Evolutionary conservation across 208 protist genomes (phyloP).

Genomic region (Porcisia hertigi): DNA sequence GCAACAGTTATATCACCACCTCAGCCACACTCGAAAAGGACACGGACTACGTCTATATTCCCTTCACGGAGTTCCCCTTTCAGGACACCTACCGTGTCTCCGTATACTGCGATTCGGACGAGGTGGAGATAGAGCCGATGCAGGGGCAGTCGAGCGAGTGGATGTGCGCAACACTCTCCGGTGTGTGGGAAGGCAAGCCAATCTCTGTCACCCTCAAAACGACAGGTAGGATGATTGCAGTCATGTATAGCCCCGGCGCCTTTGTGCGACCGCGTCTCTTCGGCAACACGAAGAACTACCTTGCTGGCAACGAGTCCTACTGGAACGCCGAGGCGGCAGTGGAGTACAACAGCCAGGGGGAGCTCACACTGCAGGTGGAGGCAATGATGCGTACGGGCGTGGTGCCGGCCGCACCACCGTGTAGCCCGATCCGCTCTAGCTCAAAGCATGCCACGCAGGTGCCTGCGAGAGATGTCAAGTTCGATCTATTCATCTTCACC

Average conservation of each 20-base stretch:
- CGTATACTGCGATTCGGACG: conserved; percentile 88
- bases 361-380: conserved; percentile 70
- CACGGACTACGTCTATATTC: conserved; percentile 85
- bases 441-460: conserved; percentile 35
- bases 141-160: conserved; percentile 53
- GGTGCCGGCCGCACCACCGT: neutral
- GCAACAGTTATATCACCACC: conserved; percentile 89
- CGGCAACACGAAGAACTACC: conserved; percentile 51
- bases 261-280: conserved; percentile 72
- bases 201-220: conserved; percentile 55
- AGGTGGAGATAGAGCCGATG: conserved; percentile 67
- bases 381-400: conserved; percentile 69
- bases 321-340: conserved; percentile 84
- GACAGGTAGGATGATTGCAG: conserved; percentile 57
- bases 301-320: conserved; percentile 80
- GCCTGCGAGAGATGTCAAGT: conserved; percentile 57
- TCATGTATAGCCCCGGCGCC: conserved; percentile 68
- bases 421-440: neutral
- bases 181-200: conserved; percentile 57
- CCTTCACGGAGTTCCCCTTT: conserved; percentile 83
- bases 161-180: conserved; percentile 60
- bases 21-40: conserved; percentile 60
- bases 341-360: conserved; percentile 59
- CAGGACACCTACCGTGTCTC: conserved; percentile 80
- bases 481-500: conserved; percentile 86